Evolutionary conservation across 2,329 filamentous ascomycete genomes (phyloP), one percentile per base, ranked within the genome.

Genomic region (Moelleriella libera): DNA sequence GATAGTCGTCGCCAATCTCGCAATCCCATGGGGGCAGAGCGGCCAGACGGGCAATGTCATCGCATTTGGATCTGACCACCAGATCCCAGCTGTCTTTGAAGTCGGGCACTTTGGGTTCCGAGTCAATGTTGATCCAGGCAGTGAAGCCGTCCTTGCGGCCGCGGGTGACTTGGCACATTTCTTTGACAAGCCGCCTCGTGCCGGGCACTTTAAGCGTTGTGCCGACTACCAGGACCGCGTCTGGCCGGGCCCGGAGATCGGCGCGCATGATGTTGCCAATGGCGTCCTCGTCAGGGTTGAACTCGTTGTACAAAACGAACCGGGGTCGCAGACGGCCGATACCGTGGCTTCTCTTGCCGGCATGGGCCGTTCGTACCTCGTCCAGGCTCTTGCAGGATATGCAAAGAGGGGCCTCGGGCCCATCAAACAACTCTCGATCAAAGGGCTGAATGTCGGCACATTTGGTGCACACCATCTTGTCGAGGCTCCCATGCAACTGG

Each of bases 391-490:
- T 75, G 63, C 92, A 98, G 44, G 76, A 74, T 9, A 70, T 69
- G 63, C 92, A 98, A 8, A 83, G 73, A 30, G 92, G 92, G 5
- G 92, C 80, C 52, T 87, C 79, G 5, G 88, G 85, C 2, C 90
- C 88, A 48, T 86, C 76, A 62, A 98, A 98, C 42, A 94, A 70
- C 6, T 80, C 76, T 7, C 82, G 75, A 53, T 95, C 73, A 57
- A 98, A 89, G 46, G 83, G 75, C 43, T 78, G 76, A 7, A 95
- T 72, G 50, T 84, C 72, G 54, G 80, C 78, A 63, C 92, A 98
- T 63, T 97, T 97, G 43, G 88, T 88, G 66, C 92, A 98, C 12
- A 94, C 85, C 90, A 97, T 97, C 63, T 95, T 92, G 57, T 88
- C 82, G 37, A 98, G 74, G 14, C 90, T 89, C 39, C 92, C 92